These are phyloP conservation scores for Hyphopichia burtonii DNA, from an alignment of 1,139 yeast genomes.

Conservation along the genomic window DNA sequence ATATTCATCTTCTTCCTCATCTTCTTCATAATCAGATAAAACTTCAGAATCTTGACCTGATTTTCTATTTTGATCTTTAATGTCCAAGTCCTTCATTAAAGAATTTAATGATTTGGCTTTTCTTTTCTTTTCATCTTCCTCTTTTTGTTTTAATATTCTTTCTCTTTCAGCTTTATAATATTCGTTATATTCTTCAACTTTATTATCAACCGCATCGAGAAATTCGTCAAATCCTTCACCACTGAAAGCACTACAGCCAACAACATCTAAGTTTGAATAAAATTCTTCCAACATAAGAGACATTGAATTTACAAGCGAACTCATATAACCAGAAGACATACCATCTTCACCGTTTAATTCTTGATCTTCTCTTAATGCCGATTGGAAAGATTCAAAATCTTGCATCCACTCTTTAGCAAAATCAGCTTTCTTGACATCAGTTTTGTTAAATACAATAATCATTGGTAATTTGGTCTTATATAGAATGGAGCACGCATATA, in stretches of 20 bases:
- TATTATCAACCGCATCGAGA: conserved; percentile 74
- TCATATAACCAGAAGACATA: conserved; percentile 89
- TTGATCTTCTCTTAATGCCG: conserved; percentile 62
- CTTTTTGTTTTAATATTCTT: conserved; percentile 71
- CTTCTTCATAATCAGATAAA: conserved; percentile 62
- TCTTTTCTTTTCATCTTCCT: conserved; percentile 67
- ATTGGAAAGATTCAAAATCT: conserved; percentile 90
- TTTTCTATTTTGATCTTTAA: conserved; percentile 38
- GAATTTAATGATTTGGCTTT: conserved; percentile 70
- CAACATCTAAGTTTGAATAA: conserved; percentile 89
- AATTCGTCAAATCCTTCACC: conserved; percentile 95
- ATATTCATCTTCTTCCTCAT: conserved; percentile 42
- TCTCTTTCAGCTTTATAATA: conserved; percentile 88
- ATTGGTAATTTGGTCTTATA: conserved; percentile 96
- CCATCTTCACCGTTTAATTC: conserved; percentile 69
- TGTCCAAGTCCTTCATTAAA: conserved; percentile 81
- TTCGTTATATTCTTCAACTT: conserved; percentile 83
- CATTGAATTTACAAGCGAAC: conserved; percentile 90
- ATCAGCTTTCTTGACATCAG: conserved; percentile 79
- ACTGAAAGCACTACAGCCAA: conserved; percentile 85
- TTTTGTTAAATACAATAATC: conserved; percentile 95
- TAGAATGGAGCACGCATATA: conserved; percentile 94
- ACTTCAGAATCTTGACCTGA: conserved; percentile 55
- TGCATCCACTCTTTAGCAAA: conserved; percentile 98
- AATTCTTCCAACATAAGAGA: conserved; percentile 95